Conservation (phyloP, 2,329 filamentous ascomycete genomes). For the Didymellaceae sp. region DNA sequence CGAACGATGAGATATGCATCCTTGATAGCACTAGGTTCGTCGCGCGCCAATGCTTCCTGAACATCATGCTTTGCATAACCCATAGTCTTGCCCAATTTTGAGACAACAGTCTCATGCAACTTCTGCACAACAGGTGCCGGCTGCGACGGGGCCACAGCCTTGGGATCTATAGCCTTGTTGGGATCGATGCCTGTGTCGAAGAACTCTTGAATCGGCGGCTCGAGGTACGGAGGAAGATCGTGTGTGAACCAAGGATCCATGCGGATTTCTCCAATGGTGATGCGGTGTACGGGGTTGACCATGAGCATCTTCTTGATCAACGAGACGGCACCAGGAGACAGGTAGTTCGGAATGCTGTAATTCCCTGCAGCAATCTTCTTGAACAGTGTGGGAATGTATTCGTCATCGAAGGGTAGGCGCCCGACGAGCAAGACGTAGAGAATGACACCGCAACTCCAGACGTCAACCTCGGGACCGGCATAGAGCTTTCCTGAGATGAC, state of each 20-base stretch:
- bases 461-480: slow-evolving; percentile 95
- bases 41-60: slow-evolving; percentile 86
- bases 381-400: slow-evolving; percentile 96
- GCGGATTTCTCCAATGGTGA: slow-evolving; percentile 91
- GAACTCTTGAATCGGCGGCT: slow-evolving; percentile 88
- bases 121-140: slow-evolving; percentile 82
- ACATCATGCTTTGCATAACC: slow-evolving; percentile 95
- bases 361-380: slow-evolving; percentile 96
- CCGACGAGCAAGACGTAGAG: slow-evolving; percentile 70
- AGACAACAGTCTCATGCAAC: slow-evolving; percentile 88
- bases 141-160: slow-evolving; percentile 75
- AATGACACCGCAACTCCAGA: slow-evolving; percentile 96
- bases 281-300: slow-evolving; percentile 91
- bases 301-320: slow-evolving; percentile 94
- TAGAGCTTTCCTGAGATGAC: slow-evolving; percentile 98
- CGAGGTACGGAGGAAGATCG: slow-evolving; percentile 84
- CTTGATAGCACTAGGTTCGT: slow-evolving; percentile 97
- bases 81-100: slow-evolving; percentile 97
- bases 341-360: slow-evolving; percentile 90
- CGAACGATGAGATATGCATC: slow-evolving; percentile 98
- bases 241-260: slow-evolving; percentile 93
- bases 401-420: slow-evolving; percentile 90
- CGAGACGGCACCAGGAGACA: slow-evolving; percentile 79
- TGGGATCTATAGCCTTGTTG: slow-evolving; percentile 85
- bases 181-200: slow-evolving; percentile 93